Conservation (phyloP, 2,329 filamentous ascomycete species). For the Meredithiella fracta region DNA sequence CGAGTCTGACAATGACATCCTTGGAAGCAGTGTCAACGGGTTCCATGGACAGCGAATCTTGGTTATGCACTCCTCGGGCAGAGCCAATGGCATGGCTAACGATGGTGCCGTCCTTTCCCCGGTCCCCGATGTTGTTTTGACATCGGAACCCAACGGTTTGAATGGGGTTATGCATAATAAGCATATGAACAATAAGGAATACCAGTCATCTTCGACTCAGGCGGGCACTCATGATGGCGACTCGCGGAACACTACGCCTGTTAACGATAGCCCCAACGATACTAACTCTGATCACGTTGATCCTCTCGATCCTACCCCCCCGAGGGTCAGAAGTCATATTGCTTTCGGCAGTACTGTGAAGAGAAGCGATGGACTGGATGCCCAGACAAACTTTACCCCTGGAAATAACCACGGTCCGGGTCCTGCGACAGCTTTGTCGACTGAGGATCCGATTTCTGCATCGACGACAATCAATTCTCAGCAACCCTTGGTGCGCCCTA, state of each 20-base stretch:
- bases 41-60: slow-evolving; percentile 50
- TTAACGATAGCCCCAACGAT: slow-evolving; percentile 5
- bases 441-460: slow-evolving; percentile 22
- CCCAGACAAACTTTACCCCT: slow-evolving; percentile 12
- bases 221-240: slow-evolving; percentile 5
- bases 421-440: slow-evolving; percentile 18
- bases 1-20: neutral
- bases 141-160: slow-evolving; percentile 24
- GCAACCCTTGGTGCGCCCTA: slow-evolving; percentile 4
- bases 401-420: slow-evolving; percentile 7
- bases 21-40: slow-evolving; percentile 23
- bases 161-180: slow-evolving; percentile 20
- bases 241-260: slow-evolving; percentile 4
- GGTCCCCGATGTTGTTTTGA: slow-evolving; percentile 4
- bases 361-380: slow-evolving; percentile 35
- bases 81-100: slow-evolving; percentile 41
- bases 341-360: slow-evolving; percentile 53
- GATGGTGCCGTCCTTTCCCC: slow-evolving; percentile 29
- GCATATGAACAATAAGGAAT: slow-evolving; percentile 7
- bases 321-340: slow-evolving; percentile 25
- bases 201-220: slow-evolving; percentile 4
- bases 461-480: slow-evolving; percentile 24
- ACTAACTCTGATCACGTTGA: neutral
- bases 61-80: slow-evolving; percentile 43
- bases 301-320: slow-evolving; percentile 1